Percentiles rank a stretch among this genome's conserved stretches.
phyloP scores from a whole-genome alignment of 1,284 basidiomycete species.

The Quambalaria eucalypti region DNA sequence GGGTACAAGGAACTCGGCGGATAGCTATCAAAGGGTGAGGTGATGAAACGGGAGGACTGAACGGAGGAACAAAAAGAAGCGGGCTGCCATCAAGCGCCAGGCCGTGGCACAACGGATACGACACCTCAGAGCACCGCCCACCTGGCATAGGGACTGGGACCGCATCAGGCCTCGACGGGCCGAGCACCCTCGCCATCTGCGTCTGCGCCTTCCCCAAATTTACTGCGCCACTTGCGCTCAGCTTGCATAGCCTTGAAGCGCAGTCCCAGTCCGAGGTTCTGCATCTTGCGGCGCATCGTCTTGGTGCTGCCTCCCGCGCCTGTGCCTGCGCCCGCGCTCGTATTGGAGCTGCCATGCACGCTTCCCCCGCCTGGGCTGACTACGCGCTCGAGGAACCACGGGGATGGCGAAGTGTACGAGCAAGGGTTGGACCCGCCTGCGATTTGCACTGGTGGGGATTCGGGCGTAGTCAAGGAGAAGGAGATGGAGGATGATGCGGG shows the following conservation, averaged over 20 bases:
- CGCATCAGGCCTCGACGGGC: no score
- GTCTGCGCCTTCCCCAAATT: background rate
- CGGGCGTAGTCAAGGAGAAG: background rate
- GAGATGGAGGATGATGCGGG: no score
- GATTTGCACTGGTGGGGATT: background rate
- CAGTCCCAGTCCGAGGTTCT: background rate
- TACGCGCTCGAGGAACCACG: no score
- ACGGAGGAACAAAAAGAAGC: no score
- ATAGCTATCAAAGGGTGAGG: no score
- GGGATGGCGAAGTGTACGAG: background rate
- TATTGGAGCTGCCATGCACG: background rate
- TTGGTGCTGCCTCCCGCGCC: background rate
- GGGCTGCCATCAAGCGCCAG: no score
- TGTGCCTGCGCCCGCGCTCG: background rate
- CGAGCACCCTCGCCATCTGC: background rate
- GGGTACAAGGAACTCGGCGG: no score
- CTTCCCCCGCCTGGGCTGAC: no score
- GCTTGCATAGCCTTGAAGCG: background rate
- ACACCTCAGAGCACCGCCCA: no score
- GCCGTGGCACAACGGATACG: no score
- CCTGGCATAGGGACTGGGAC: no score
- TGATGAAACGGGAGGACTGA: no score
- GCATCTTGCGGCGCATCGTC: background rate
- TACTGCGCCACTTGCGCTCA: background rate
- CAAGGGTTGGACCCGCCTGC: background rate